Conservation (phyloP, 805 yeast genomes). For the Candida nonsorbophila region DNA sequence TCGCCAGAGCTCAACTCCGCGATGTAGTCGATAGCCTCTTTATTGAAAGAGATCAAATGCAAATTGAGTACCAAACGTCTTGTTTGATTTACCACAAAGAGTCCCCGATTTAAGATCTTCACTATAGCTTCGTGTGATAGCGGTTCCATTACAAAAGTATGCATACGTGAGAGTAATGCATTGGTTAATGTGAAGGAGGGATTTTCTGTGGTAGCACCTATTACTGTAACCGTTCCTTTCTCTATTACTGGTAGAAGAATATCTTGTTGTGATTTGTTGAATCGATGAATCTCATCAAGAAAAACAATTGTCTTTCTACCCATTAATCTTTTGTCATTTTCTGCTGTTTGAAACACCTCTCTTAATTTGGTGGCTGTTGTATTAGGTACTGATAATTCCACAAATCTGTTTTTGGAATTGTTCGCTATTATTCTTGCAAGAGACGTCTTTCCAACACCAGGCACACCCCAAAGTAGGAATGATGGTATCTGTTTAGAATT, state of each 20-base stretch:
- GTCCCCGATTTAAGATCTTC: constrained; percentile 29
- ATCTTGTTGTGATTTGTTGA: constrained; percentile 40
- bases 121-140: constrained; percentile 25
- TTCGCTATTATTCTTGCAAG: constrained; percentile 35
- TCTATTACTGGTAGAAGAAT: constrained; percentile 37
- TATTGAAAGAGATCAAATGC: constrained; percentile 47
- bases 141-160: constrained; percentile 40
- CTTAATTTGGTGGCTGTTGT: constrained; percentile 29
- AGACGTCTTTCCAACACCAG: constrained; percentile 42
- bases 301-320: constrained; percentile 38
- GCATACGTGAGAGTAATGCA: constrained; percentile 40
- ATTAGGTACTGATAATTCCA: constrained; percentile 38
- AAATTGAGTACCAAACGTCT: constrained; percentile 48
- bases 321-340: constrained; percentile 26
- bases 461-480: constrained; percentile 39
- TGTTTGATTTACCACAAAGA: constrained; percentile 48
- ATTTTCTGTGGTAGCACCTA: constrained; percentile 62
- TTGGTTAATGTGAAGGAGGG: constrained; percentile 39
- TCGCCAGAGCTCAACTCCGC: constrained; percentile 82
- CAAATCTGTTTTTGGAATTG: constrained; percentile 23
- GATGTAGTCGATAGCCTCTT: constrained; percentile 59
- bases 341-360: constrained; percentile 32
- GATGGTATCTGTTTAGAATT: constrained; percentile 32
- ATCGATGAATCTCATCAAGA: constrained; percentile 40
- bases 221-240: constrained; percentile 31